phyloP scores from a whole-genome alignment of 768 basidiomycete genomes.

The Lactifluus piperatus region DNA sequence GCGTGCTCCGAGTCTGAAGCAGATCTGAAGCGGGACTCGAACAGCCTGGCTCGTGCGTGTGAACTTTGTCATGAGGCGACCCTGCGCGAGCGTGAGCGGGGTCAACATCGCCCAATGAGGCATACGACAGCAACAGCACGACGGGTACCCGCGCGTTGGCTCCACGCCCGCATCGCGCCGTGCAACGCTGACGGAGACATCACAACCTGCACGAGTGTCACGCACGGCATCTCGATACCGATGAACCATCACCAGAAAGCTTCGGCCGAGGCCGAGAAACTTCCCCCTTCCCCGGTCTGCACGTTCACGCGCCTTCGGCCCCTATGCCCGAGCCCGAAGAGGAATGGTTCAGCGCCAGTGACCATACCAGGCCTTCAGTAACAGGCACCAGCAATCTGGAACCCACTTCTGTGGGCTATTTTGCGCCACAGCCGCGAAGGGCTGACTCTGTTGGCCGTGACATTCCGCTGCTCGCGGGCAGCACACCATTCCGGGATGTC shows the following conservation, averaged over 20 bases:
- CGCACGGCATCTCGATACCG: slow-evolving; percentile 8
- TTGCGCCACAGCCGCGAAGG: slow-evolving; percentile 2
- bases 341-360: slow-evolving; percentile 4
- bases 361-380: neutral
- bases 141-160: neutral
- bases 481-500: slow-evolving; percentile 7
- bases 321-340: neutral
- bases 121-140: neutral
- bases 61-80: no score
- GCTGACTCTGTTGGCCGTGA: slow-evolving; percentile 10
- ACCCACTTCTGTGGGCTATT: neutral
- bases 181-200: neutral
- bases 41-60: no score
- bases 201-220: neutral
- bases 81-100: neutral
- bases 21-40: no score
- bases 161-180: neutral
- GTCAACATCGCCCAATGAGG: neutral
- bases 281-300: neutral
- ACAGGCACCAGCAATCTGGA: neutral
- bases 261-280: neutral
- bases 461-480: slow-evolving; percentile 13
- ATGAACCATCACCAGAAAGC: neutral
- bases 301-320: neutral
- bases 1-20: no score